phyloP scores from a whole-genome alignment of 306 rosid species.

The Herpetospermum pedunculosum region DNA sequence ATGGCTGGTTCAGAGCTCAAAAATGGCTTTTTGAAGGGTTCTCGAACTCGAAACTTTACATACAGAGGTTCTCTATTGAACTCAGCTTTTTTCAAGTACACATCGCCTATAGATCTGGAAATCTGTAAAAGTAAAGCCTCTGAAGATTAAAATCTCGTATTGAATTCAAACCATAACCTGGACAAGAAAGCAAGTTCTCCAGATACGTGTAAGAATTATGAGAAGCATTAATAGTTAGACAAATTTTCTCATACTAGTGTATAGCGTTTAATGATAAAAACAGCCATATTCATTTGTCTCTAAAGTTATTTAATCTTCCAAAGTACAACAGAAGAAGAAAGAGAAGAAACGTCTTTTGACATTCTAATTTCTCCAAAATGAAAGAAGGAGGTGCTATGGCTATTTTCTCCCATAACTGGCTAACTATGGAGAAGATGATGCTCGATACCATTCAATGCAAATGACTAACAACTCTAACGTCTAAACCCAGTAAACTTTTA shows the following conservation, averaged over 20 bases:
- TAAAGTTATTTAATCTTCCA: neutral
- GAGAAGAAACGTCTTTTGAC: neutral
- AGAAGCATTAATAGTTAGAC: neutral
- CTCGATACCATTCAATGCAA: neutral
- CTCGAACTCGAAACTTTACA: conserved; percentile 66
- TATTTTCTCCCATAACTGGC: neutral
- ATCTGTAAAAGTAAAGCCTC: conserved; percentile 33
- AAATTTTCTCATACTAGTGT: neutral
- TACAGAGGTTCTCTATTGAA: conserved; percentile 81
- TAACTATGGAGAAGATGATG: neutral
- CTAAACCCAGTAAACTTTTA: neutral
- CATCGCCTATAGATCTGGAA: conserved; percentile 87
- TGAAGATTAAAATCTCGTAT: neutral
- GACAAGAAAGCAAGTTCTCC: neutral
- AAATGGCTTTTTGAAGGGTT: conserved; percentile 54
- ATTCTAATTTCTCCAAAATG: neutral
- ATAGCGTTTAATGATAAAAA: neutral
- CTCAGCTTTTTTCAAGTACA: conserved; percentile 73
- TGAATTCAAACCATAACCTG: neutral
- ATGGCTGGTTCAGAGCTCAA: conserved; percentile 77
- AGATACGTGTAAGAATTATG: neutral
- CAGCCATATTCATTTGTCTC: neutral
- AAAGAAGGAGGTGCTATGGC: neutral
- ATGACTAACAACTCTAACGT: neutral
- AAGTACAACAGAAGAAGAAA: too few species aligned